Evolutionary conservation across 75 land plant genomes (phyloP), one percentile per base, ranked within the genome.

Genomic region (Pseudotsuga menziesii): DNA sequence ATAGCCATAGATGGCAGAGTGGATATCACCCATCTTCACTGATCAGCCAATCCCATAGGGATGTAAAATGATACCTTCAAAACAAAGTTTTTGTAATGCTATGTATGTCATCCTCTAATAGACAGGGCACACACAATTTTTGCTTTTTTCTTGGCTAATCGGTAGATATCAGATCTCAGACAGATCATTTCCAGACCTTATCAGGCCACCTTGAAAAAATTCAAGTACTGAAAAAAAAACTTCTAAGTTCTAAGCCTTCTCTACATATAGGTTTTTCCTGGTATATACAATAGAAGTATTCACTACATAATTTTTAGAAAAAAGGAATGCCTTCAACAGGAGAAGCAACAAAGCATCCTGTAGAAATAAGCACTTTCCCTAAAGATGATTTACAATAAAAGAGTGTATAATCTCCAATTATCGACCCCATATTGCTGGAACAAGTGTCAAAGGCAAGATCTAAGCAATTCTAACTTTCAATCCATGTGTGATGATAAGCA

Each of bases 1-100:
- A 15, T 8, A 73, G 39, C 27, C 48, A 13, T 52, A 26, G 9
- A 44, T 73, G 44, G 57, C 75, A 73, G 57, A 73, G 75, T 57
- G 75, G 75, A 73, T 26, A 48, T 73, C 75, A 52, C 19, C 26
- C 57, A 55, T 55, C 75, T 73, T 73, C 75, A 25, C 75, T 54
- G 75, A 57, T 73, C 57, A 54, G 75, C 20, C 75, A 20, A 73
- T 15, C 22, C 56, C 75, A 52, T 52, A 32, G 44, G 56, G 32
- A 25, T 12, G 52, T 4, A 55, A 73, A 35, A 69, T 19, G 57
- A 26, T 25, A 73, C 4, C 57, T 72, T 25, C 27, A 73, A 55
- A 73, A 54, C 27, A 73, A 20, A 55, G 5, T 55, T 27, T 17
- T 73, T 73, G 57, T 41, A 16, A 14, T 73, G 27, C 15, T 19